A percentile compares a stretch with the other conserved stretches of the same genome.
phyloP scores from a whole-genome alignment of 345 rosid species.

The Eucalyptus grandis region DNA sequence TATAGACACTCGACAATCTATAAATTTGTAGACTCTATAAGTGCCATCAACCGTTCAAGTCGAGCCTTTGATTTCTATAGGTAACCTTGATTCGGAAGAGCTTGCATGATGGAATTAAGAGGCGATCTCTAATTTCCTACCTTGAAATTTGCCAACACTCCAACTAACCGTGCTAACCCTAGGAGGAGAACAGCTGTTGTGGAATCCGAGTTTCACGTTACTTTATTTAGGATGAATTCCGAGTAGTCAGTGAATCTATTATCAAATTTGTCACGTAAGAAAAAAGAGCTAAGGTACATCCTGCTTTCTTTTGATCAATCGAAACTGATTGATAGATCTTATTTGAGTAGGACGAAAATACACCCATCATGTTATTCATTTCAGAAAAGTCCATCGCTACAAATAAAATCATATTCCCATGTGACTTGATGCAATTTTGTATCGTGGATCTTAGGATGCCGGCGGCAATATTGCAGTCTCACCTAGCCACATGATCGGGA shows the following conservation, averaged over 20 bases:
- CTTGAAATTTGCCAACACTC: not conserved
- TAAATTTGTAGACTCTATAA: not conserved
- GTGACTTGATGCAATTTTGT: not conserved
- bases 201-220: not conserved
- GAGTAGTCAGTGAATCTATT: not conserved
- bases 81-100: not conserved
- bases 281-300: not conserved
- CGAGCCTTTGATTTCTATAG: not conserved
- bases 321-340: not conserved
- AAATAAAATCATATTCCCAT: not conserved
- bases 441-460: not conserved
- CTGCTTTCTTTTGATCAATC: not conserved
- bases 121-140: not conserved
- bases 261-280: not conserved
- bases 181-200: not conserved
- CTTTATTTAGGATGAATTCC: not conserved
- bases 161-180: not conserved
- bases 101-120: not conserved
- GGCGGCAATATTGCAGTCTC: not conserved
- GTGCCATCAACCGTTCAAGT: not conserved
- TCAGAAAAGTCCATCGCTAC: not conserved
- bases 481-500: not conserved
- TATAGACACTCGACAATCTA: not conserved
- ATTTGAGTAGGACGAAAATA: not conserved
- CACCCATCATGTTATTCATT: not conserved